Evolutionary conservation across 2,329 filamentous ascomycete species (phyloP).

Genomic region (Didymella lethalis): DNA sequence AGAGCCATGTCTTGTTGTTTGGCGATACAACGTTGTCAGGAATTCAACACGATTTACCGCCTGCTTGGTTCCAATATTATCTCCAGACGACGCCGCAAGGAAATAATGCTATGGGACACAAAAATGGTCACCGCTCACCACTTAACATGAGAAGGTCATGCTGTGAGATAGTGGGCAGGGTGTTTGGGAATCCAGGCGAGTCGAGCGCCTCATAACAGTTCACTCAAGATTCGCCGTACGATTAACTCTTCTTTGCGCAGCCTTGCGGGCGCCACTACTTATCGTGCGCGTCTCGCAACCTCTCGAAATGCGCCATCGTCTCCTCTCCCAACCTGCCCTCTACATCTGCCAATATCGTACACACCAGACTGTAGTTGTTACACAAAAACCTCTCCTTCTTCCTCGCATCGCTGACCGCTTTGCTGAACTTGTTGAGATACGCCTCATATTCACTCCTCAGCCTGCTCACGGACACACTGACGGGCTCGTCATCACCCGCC

Average conservation of each 20-base stretch:
- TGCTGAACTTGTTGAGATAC: constrained; percentile 80
- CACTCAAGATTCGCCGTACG: too few species aligned
- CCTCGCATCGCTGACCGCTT: constrained; percentile 76
- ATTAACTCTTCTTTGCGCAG: background rate
- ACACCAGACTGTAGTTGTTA: constrained; percentile 95
- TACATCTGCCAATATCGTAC: constrained; percentile 82
- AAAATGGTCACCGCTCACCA: too few species aligned
- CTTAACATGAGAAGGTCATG: too few species aligned
- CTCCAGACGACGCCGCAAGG: too few species aligned
- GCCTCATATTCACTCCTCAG: constrained; percentile 82
- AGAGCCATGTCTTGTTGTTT: too few species aligned
- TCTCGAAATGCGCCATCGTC: constrained; percentile 77
- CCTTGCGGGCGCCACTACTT: constrained; percentile 17
- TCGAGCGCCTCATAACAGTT: background rate
- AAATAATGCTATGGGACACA: too few species aligned
- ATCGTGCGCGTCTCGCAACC: constrained; percentile 57
- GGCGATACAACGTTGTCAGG: too few species aligned
- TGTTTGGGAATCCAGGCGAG: background rate
- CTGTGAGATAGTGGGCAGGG: background rate
- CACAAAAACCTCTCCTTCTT: constrained; percentile 88
- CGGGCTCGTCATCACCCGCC: constrained; percentile 91
- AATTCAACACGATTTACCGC: too few species aligned
- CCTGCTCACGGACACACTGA: constrained; percentile 79
- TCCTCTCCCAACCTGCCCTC: constrained; percentile 77
- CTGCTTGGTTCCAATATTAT: too few species aligned